Percentiles rank a stretch among this genome's conserved stretches.
phyloP scores from a whole-genome alignment of 177 flowering plant genomes.

The Vitis hybrid region DNA sequence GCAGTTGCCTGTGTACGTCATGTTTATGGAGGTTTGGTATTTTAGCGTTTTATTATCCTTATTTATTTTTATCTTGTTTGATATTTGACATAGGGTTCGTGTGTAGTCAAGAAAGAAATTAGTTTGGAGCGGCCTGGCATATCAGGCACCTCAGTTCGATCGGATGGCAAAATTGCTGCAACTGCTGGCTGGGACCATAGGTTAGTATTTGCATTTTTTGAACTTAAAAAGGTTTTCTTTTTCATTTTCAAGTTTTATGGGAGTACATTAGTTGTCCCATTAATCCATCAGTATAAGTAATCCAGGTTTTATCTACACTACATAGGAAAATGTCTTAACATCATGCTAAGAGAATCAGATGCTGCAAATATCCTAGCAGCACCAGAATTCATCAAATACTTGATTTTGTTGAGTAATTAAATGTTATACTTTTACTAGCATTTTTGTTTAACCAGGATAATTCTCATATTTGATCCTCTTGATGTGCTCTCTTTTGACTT shows the following conservation, averaged over 20 bases:
- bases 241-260: not conserved
- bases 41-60: not conserved
- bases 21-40: not conserved
- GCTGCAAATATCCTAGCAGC: no score
- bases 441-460: no score
- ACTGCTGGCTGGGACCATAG: slow-evolving; percentile 98
- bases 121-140: slow-evolving; percentile 74
- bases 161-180: slow-evolving; percentile 81
- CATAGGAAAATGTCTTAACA: no score
- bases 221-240: not conserved
- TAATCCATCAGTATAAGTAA: not conserved
- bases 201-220: slow-evolving; percentile 29
- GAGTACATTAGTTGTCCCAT: not conserved
- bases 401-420: no score
- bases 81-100: slow-evolving; percentile 46
- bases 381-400: no score
- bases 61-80: not conserved
- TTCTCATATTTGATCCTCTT: no score
- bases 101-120: slow-evolving; percentile 71
- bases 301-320: no score
- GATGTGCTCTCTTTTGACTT: no score
- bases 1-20: not conserved
- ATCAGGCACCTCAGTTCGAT: slow-evolving; percentile 60
- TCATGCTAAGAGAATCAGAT: no score
- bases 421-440: no score